Conservation (phyloP, 129 eudicot genomes). For the Centrapalus pauciflorus region DNA sequence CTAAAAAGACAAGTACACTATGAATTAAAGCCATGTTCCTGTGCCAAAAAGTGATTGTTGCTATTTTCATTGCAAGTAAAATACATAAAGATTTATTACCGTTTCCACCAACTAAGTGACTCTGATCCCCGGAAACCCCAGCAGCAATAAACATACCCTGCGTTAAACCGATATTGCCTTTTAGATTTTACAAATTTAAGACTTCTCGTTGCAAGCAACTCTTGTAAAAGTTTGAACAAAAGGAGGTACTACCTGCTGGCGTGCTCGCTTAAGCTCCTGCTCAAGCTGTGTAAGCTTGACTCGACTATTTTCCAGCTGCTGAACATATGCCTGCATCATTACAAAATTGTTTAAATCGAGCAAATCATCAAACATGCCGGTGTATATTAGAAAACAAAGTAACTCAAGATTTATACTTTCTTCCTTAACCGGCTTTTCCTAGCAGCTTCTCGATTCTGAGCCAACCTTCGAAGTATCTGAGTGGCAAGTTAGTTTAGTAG, state of each 20-base stretch:
- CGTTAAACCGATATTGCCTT: neutral
- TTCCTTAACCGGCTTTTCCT: constrained; percentile 87
- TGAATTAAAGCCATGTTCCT: no score
- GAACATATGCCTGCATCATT: constrained; percentile 80
- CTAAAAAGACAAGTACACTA: neutral
- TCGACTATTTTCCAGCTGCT: constrained; percentile 88
- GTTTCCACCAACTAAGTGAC: constrained; percentile 34
- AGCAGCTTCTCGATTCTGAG: constrained; percentile 99
- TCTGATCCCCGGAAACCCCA: constrained; percentile 54
- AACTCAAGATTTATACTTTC: constrained; percentile 45
- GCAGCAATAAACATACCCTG: constrained; percentile 48
- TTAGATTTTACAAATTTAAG: neutral
- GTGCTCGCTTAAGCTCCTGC: constrained; percentile 77
- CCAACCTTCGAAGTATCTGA: constrained; percentile 80
- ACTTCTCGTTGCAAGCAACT: neutral
- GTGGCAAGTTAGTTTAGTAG: neutral
- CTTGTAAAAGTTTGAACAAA: no score
- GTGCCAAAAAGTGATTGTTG: no score
- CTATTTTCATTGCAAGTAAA: neutral
- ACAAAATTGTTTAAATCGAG: constrained; percentile 10
- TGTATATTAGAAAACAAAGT: neutral
- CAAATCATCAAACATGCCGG: neutral
- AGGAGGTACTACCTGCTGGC: constrained; percentile 59
- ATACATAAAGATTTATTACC: constrained; percentile 26
- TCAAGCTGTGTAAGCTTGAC: constrained; percentile 71